Percentiles rank a stretch among this genome's conserved stretches.
Conservation (phyloP, 257 asterid species). For the Nicotiana noctiflora region DNA sequence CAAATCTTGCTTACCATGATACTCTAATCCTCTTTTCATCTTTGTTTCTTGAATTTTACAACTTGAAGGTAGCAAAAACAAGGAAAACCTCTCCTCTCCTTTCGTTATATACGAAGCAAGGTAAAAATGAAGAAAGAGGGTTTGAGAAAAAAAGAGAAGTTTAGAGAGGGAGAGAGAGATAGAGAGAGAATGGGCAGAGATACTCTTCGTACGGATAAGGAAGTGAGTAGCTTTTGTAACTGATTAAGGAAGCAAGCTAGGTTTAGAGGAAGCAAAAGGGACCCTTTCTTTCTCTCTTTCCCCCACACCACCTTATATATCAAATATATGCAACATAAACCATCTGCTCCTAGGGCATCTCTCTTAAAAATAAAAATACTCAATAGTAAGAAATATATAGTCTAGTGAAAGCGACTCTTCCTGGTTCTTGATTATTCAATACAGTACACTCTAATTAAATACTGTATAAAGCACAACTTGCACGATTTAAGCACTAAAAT, state of each 20-base stretch:
- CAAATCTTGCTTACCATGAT: slow-evolving; percentile 22
- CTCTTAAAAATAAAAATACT: background rate
- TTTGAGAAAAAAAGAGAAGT: background rate
- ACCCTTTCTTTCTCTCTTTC: background rate
- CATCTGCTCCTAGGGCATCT: slow-evolving; percentile 29
- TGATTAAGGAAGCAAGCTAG: slow-evolving; percentile 51
- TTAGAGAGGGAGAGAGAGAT: background rate
- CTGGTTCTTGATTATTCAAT: background rate
- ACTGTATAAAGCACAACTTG: background rate
- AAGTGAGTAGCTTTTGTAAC: slow-evolving; percentile 23
- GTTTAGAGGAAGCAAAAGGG: slow-evolving; percentile 21
- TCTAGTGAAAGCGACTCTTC: slow-evolving; percentile 30
- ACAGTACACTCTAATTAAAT: background rate
- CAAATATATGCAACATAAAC: slow-evolving; percentile 49
- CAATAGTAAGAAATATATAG: background rate
- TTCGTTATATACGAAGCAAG: background rate
- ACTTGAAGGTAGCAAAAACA: background rate
- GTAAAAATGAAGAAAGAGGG: background rate
- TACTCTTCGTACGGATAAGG: slow-evolving; percentile 31
- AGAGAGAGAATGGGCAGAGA: slow-evolving; percentile 3
- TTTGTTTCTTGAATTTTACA: background rate
- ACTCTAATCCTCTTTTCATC: background rate
- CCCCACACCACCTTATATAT: slow-evolving; percentile 15
- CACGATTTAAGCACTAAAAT: background rate
- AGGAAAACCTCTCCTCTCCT: background rate